Percentiles rank a stretch among this genome's conserved stretches.
phyloP scores from a whole-genome alignment of 2,329 filamentous ascomycete genomes.

The Xylaria sp. region DNA sequence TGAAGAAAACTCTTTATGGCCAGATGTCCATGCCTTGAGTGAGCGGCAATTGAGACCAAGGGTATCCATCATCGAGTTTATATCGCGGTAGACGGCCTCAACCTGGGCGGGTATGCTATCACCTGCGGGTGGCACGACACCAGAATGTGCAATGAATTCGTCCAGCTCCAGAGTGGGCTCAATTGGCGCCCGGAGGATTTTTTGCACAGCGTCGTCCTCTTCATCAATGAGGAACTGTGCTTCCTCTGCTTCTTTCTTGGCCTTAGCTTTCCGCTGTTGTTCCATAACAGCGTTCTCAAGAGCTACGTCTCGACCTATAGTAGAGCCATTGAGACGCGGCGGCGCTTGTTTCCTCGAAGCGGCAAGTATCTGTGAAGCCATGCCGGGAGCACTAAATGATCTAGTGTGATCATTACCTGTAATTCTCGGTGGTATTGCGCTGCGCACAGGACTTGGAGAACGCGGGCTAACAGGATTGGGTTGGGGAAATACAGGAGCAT shows the following conservation, averaged over 20 bases:
- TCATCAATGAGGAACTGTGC: constrained; percentile 66
- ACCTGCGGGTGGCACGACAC: constrained; percentile 57
- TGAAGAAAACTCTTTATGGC: constrained; percentile 64
- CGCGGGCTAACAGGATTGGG: constrained; percentile 65
- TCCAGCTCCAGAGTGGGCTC: constrained; percentile 67
- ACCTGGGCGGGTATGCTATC: constrained; percentile 67
- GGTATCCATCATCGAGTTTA: constrained; percentile 94
- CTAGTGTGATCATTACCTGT: constrained; percentile 56
- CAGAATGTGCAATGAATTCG: constrained; percentile 69
- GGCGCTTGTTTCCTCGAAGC: constrained; percentile 44
- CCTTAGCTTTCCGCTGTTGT: constrained; percentile 58
- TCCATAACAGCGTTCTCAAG: constrained; percentile 55
- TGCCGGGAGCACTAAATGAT: constrained; percentile 65
- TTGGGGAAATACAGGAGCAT: constrained; percentile 60
- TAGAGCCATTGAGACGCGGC: constrained; percentile 47
- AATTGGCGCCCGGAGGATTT: constrained; percentile 64
- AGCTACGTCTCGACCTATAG: constrained; percentile 47
- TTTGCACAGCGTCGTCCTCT: constrained; percentile 72
- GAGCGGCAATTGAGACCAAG: constrained; percentile 81
- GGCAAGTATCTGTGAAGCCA: constrained; percentile 60
- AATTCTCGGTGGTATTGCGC: constrained; percentile 58
- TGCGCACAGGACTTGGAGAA: constrained; percentile 74
- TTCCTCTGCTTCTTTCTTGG: constrained; percentile 63
- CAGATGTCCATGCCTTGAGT: constrained; percentile 69
- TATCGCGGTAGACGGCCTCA: constrained; percentile 75